phyloP scores from a whole-genome alignment of 345 rosid species.

The Nephelium lappaceum region DNA sequence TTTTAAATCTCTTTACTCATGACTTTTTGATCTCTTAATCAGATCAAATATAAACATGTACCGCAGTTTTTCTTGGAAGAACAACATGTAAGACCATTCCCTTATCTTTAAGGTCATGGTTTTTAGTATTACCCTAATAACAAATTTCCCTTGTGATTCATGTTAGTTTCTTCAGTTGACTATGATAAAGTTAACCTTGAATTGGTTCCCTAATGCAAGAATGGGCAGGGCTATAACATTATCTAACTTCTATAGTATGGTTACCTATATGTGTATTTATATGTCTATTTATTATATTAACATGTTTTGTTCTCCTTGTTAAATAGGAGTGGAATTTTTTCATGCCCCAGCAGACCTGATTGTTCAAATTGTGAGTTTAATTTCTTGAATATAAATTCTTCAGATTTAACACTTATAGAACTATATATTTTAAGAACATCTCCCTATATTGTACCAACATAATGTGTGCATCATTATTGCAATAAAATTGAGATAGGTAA shows the following conservation, averaged over 20 bases:
- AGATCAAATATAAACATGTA: constrained; percentile 35
- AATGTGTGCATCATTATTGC: too few species aligned
- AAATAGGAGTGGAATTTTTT: constrained; percentile 26
- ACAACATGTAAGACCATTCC: constrained; percentile 36
- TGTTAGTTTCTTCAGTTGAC: neutral
- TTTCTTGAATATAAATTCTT: neutral
- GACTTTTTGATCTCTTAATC: neutral
- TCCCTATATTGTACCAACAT: too few species aligned
- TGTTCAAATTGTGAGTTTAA: constrained; percentile 41
- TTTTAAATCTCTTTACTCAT: neutral
- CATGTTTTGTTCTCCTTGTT: neutral
- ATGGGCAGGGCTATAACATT: neutral
- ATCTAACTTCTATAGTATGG: constrained; percentile 6
- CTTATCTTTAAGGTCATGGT: neutral
- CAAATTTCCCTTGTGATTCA: neutral
- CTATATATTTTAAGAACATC: too few species aligned
- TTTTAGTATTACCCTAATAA: neutral
- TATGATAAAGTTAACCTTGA: too few species aligned
- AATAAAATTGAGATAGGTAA: too few species aligned
- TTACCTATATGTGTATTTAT: neutral
- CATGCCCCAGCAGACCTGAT: constrained; percentile 33
- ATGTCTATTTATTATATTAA: neutral
- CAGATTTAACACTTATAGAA: neutral
- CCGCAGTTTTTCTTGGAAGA: constrained; percentile 35
- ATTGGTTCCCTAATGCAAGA: neutral